Evolutionary conservation across 1,284 basidiomycete genomes (phyloP), one percentile per base, ranked within the genome.

Genomic region (Leccinum subrobustum): DNA sequence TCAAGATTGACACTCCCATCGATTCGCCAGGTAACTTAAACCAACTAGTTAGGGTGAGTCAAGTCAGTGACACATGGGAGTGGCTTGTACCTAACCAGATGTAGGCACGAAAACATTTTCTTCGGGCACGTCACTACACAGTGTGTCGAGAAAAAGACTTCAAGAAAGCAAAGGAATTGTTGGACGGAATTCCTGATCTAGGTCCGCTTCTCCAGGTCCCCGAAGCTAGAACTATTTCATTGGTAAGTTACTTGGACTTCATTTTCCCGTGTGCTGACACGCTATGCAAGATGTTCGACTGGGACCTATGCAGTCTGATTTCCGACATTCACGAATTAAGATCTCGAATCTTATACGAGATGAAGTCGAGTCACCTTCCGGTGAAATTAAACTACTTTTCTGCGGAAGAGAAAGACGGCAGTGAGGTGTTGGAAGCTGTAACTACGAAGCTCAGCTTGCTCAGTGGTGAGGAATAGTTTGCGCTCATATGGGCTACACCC

Each of bases 221-320:
- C 25, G 25, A 27, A 27, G 25, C 25, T 27, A 27, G 25, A 27
- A 27, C 25, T 27, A 27, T 27, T 27, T 27, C 25, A 27, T 27
- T 27, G 25, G 25, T 27, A 58, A 23, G 51, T 27, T 20, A 29
- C 39, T 20, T 27, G 47, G 9, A 11, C 3, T 35, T 35, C 33
- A 35, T 35, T 44, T 44, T 18, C 11, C 2, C 20, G 1, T 11
- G 6, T 3, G 31, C 47, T 64, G 20, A 64, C n/a, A 18, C 6
- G 16, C 6, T 16, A 31, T n/a, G 11, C 18, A 61, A 64, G 63
- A 53, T 64, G 14, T 64, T 64, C 14, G 57, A 42, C 29, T 64
- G 56, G 58, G 42, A 52, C 18, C 2, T 57, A 25, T 42, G 27
- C 29, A 9, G 31, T 35, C n/a, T 64, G 8, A 54, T 54, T 6